These are phyloP conservation scores for Pseudopithomyces maydicus DNA, from an alignment of 2,329 filamentous ascomycete species.

Conservation along the genomic window DNA sequence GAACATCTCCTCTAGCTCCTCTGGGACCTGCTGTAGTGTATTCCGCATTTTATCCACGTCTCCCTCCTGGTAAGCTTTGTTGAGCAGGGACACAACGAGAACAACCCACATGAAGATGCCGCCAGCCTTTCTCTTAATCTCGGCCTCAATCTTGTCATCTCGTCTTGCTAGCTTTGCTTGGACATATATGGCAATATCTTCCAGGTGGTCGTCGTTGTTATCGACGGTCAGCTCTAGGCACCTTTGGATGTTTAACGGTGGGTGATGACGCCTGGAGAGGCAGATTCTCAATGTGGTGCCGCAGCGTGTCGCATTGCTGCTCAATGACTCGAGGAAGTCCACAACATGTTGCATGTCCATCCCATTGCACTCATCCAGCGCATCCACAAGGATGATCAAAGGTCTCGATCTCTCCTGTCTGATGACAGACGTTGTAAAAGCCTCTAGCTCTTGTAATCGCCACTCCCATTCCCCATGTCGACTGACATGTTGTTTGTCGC, in stretches of 20 bases:
- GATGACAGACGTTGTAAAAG: slow-evolving; percentile 16
- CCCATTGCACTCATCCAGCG: slow-evolving; percentile 55
- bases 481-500: slow-evolving; percentile 8
- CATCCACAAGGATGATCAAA: slow-evolving; percentile 41
- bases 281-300: slow-evolving; percentile 40
- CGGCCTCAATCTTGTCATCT: slow-evolving; percentile 21
- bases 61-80: slow-evolving; percentile 43
- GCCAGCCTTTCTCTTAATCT: slow-evolving; percentile 42
- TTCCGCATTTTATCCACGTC: slow-evolving; percentile 33
- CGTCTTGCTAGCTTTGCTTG: slow-evolving; percentile 14
- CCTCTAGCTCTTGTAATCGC: slow-evolving; percentile 2
- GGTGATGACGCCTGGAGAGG: slow-evolving; percentile 30
- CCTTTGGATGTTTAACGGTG: slow-evolving; percentile 41
- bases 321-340: slow-evolving; percentile 48
- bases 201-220: slow-evolving; percentile 35
- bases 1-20: slow-evolving; percentile 6
- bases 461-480: slow-evolving; percentile 8
- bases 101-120: slow-evolving; percentile 29
- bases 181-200: slow-evolving; percentile 40
- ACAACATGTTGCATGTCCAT: slow-evolving; percentile 50
- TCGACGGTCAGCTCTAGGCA: slow-evolving; percentile 42
- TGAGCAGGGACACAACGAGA: slow-evolving; percentile 51
- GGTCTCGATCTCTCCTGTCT: slow-evolving; percentile 11
- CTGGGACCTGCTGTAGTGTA: slow-evolving; percentile 27
- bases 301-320: slow-evolving; percentile 15